Conservation (phyloP, 1,284 basidiomycete species). For the Prillingera fragicola region DNA sequence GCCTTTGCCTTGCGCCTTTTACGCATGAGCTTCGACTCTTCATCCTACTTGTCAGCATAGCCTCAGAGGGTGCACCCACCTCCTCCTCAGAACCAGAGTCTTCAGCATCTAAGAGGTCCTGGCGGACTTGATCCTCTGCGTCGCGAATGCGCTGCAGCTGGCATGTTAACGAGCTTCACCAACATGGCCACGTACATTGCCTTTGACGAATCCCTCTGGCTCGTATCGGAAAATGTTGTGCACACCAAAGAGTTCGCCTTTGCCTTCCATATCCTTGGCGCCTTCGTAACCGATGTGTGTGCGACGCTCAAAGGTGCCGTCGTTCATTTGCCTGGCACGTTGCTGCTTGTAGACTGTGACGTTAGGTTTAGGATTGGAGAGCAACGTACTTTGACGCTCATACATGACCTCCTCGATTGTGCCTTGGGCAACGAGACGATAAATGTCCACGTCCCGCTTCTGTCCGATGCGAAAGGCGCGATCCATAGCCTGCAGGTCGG, state of each 20-base stretch:
- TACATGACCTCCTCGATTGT: slow-evolving; percentile 52
- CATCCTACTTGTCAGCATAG: slow-evolving; percentile 25
- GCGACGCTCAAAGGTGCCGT: slow-evolving; percentile 43
- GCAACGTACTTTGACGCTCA: slow-evolving; percentile 44
- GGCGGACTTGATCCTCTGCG: slow-evolving; percentile 30
- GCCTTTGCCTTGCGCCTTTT: slow-evolving; percentile 10
- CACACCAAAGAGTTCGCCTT: slow-evolving; percentile 44
- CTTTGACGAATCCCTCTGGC: slow-evolving; percentile 35
- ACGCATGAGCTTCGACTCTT: slow-evolving; percentile 18
- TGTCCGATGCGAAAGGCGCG: slow-evolving; percentile 54
- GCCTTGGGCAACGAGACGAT: slow-evolving; percentile 52
- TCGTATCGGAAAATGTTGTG: slow-evolving; percentile 46
- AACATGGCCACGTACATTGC: slow-evolving; percentile 21
- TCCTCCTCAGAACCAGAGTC: slow-evolving; percentile 4
- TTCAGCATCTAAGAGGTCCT: slow-evolving; percentile 25
- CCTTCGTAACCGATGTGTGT: slow-evolving; percentile 40
- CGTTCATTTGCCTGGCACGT: slow-evolving; percentile 38
- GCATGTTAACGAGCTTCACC: neutral
- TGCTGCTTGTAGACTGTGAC: slow-evolving; percentile 42
- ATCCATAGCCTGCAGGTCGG: slow-evolving; percentile 50
- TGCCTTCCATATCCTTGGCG: slow-evolving; percentile 21
- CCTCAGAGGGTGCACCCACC: too few species aligned
- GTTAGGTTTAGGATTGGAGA: neutral
- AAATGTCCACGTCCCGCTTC: slow-evolving; percentile 52
- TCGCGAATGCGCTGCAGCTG: slow-evolving; percentile 34